Evolutionary conservation across 306 rosid species (phyloP).

Genomic region (Argentina anserina): DNA sequence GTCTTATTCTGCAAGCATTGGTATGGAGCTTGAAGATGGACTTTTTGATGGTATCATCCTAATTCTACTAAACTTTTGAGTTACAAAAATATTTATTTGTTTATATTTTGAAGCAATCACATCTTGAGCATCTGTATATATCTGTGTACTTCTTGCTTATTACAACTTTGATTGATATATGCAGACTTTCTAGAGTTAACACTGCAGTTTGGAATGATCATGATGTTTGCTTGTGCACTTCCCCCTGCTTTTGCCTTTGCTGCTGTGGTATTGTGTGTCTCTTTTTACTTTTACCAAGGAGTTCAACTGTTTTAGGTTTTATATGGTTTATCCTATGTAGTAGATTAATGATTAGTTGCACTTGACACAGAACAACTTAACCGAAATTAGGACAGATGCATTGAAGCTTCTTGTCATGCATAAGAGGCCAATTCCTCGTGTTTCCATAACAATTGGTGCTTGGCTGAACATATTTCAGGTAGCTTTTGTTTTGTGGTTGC

Average conservation of each 20-base stretch:
- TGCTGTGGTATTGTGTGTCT: constrained; percentile 55
- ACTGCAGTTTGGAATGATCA: constrained; percentile 92
- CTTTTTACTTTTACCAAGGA: background rate
- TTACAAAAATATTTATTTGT: background rate
- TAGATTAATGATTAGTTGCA: constrained; percentile 18
- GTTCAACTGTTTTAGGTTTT: constrained; percentile 4
- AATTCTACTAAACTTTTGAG: constrained; percentile 15
- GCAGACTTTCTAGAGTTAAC: constrained; percentile 96
- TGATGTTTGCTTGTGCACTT: constrained; percentile 98
- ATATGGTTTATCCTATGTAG: constrained; percentile 8
- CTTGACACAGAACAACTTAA: constrained; percentile 69
- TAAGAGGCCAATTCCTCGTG: constrained; percentile 84
- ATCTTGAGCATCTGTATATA: background rate
- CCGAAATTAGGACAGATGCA: constrained; percentile 96
- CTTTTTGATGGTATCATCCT: constrained; percentile 74
- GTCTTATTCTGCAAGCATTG: constrained; percentile 87
- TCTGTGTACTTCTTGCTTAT: constrained; percentile 13
- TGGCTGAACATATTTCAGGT: constrained; percentile 99
- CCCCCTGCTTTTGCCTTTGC: constrained; percentile 92
- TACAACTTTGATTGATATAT: constrained; percentile 16
- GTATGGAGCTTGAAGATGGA: constrained; percentile 94
- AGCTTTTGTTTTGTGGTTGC: constrained; percentile 7
- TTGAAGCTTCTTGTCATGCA: constrained; percentile 81
- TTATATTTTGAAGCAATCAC: background rate
- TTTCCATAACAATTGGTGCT: constrained; percentile 83